These are phyloP conservation scores for Pythium rhizo-oryzae DNA, from an alignment of 352 stramenopile species.

Conservation along the genomic window DNA sequence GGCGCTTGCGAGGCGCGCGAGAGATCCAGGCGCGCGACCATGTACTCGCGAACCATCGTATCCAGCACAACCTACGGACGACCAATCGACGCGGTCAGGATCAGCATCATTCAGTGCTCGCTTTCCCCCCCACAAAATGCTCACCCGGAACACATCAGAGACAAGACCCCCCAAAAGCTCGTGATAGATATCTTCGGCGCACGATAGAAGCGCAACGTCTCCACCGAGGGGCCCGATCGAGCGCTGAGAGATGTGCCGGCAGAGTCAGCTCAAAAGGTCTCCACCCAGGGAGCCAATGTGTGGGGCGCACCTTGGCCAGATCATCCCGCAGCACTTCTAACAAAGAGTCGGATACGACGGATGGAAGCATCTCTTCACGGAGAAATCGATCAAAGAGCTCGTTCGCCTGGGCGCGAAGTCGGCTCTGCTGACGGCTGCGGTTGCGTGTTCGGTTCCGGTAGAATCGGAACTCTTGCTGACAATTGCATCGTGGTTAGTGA, in stretches of 20 bases:
- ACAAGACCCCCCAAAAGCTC: slow-evolving; percentile 26
- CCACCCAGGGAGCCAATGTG: not conserved
- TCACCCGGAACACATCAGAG: slow-evolving; percentile 38
- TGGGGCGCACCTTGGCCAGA: slow-evolving; percentile 26
- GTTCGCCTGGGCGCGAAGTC: slow-evolving; percentile 24
- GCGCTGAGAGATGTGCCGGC: not conserved
- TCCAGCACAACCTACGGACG: slow-evolving; percentile 30
- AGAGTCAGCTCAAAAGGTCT: not conserved
- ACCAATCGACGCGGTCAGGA: not conserved
- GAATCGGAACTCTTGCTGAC: slow-evolving; percentile 51
- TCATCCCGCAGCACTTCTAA: slow-evolving; percentile 44
- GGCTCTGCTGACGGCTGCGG: slow-evolving; percentile 23
- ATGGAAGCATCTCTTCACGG: slow-evolving; percentile 8
- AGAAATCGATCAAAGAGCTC: slow-evolving; percentile 39
- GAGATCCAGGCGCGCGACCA: slow-evolving; percentile 36
- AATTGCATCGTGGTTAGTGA: too few species aligned
- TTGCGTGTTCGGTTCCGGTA: slow-evolving; percentile 36
- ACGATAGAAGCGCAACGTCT: not conserved
- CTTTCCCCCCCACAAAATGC: too few species aligned
- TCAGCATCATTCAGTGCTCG: too few species aligned
- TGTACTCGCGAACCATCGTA: slow-evolving; percentile 43
- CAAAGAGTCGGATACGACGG: slow-evolving; percentile 34
- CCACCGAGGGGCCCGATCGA: not conserved
- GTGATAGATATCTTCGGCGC: slow-evolving; percentile 3
- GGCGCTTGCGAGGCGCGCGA: slow-evolving; percentile 32